These are phyloP conservation scores for Plasmodium inui DNA, from an alignment of 169 alveolate genomes.

Conservation along the genomic window DNA sequence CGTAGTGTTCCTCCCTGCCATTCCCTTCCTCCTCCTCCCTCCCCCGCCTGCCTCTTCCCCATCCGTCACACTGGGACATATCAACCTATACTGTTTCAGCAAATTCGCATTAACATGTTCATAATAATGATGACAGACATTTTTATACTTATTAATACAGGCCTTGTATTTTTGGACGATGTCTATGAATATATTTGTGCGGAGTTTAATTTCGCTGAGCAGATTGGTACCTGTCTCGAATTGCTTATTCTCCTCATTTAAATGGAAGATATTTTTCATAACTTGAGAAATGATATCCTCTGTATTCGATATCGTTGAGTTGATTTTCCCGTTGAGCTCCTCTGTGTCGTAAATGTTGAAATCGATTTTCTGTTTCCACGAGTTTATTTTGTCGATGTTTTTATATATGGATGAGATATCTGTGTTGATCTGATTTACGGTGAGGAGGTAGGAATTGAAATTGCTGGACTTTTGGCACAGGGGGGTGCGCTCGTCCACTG, in stretches of 20 bases:
- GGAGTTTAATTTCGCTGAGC: conserved; percentile 47
- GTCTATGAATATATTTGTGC: conserved; percentile 49
- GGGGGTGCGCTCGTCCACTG: background rate
- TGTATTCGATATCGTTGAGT: background rate
- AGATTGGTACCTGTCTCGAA: conserved; percentile 18
- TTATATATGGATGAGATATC: conserved; percentile 25
- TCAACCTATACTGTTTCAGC: conserved; percentile 38
- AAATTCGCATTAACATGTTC: conserved; percentile 51
- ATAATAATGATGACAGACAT: conserved; percentile 45
- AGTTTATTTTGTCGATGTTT: conserved; percentile 50
- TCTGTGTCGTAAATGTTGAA: conserved; percentile 52
- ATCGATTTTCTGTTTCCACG: conserved; percentile 54
- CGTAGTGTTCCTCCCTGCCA: background rate
- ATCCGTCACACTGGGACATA: conserved; percentile 30
- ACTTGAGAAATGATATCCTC: conserved; percentile 17
- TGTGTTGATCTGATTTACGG: conserved; percentile 38
- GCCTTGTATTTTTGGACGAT: conserved; percentile 44
- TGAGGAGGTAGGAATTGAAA: conserved; percentile 15
- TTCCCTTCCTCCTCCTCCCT: background rate
- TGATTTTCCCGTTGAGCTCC: conserved; percentile 16
- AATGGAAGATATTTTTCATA: background rate
- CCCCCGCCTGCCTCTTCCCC: background rate
- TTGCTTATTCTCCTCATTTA: conserved; percentile 14
- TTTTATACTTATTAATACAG: conserved; percentile 50
- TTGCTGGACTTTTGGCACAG: background rate